Evolutionary conservation across 768 basidiomycete genomes (phyloP).

Genomic region (Russula sp.): DNA sequence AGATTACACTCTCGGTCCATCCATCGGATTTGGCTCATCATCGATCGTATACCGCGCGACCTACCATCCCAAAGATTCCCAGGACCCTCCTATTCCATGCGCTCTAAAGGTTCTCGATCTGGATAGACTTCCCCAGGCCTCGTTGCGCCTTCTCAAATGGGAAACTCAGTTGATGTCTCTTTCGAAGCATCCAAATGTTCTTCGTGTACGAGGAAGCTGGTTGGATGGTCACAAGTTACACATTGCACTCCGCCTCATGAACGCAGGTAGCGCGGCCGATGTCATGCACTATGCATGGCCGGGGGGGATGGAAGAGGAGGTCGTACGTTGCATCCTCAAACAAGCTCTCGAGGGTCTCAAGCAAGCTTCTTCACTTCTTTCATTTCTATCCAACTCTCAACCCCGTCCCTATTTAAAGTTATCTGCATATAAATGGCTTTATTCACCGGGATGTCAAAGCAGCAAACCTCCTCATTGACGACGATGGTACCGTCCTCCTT

Average conservation of each 20-base stretch:
- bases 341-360: conserved; percentile 87
- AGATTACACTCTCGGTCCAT: conserved; percentile 70
- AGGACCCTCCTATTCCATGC: conserved; percentile 44
- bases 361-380: conserved; percentile 37
- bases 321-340: conserved; percentile 74
- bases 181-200: conserved; percentile 88
- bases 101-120: conserved; percentile 89
- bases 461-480: conserved; percentile 87
- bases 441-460: conserved; percentile 95
- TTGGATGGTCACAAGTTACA: conserved; percentile 74
- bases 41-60: conserved; percentile 83
- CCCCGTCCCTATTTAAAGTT: conserved; percentile 37
- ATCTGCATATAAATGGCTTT: conserved; percentile 84
- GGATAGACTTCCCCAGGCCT: conserved; percentile 64
- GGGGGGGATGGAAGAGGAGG: conserved; percentile 89
- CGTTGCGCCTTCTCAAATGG: conserved; percentile 67
- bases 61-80: conserved; percentile 42
- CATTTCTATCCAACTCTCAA: conserved; percentile 17
- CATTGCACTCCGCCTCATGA: conserved; percentile 88
- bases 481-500: conserved; percentile 83
- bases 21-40: conserved; percentile 89
- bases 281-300: conserved; percentile 81
- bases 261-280: conserved; percentile 79
- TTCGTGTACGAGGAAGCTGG: conserved; percentile 90
- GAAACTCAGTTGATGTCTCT: conserved; percentile 92